Percentiles rank a stretch among this genome's conserved stretches.
These are phyloP conservation scores for Aristolochia californica DNA, from an alignment of 164 flowering plant species.

Conservation along the genomic window DNA sequence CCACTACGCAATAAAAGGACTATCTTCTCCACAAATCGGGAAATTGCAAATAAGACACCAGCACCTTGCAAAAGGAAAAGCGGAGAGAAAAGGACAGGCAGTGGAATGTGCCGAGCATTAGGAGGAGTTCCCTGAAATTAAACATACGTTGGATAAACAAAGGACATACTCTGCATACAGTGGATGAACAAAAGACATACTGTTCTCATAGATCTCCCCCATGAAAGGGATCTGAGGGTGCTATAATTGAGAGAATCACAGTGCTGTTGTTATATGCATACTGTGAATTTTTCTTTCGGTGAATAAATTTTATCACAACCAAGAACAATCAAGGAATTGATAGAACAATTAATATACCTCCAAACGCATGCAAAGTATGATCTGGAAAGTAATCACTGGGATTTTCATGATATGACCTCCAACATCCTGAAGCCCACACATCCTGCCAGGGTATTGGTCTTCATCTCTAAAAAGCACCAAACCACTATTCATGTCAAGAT, in stretches of 20 bases:
- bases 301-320: neutral
- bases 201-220: too few species aligned
- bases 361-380: slow-evolving; percentile 75
- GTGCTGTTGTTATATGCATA: too few species aligned
- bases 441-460: slow-evolving; percentile 32
- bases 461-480: slow-evolving; percentile 51
- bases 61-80: slow-evolving; percentile 69
- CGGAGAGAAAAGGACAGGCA: slow-evolving; percentile 56
- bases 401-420: slow-evolving; percentile 94
- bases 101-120: slow-evolving; percentile 44
- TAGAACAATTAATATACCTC: slow-evolving; percentile 39
- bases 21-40: slow-evolving; percentile 64
- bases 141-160: neutral
- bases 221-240: too few species aligned
- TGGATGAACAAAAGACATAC: too few species aligned
- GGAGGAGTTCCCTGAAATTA: slow-evolving; percentile 67
- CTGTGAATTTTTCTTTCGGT: too few species aligned
- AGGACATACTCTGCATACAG: neutral
- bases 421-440: slow-evolving; percentile 62
- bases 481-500: slow-evolving; percentile 69
- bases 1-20: slow-evolving; percentile 39
- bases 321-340: neutral
- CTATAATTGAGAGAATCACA: too few species aligned
- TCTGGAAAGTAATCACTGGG: slow-evolving; percentile 61
- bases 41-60: slow-evolving; percentile 57